Conservation (phyloP, 1,139 yeast genomes). For the Suhomyces chickasaworum region DNA sequence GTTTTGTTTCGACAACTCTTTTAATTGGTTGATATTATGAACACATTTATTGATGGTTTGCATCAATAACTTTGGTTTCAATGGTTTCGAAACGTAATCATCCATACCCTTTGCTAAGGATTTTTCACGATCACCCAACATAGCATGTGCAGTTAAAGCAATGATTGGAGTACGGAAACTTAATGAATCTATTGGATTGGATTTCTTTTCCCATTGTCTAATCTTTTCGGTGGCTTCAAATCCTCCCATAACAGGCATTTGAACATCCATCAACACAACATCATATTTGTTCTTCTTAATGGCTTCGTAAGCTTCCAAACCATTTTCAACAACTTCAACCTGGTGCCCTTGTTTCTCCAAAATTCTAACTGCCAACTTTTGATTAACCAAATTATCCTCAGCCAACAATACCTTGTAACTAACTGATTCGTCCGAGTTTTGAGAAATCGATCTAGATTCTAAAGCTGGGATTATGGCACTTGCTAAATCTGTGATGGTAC, state of each 20-base stretch:
- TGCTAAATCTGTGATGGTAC: conserved; percentile 78
- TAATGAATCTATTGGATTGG: conserved; percentile 69
- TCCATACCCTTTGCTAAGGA: conserved; percentile 90
- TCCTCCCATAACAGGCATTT: conserved; percentile 96
- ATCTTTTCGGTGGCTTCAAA: conserved; percentile 87
- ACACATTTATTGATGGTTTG: conserved; percentile 86
- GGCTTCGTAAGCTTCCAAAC: conserved; percentile 79
- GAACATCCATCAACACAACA: conserved; percentile 89
- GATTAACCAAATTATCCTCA: conserved; percentile 85
- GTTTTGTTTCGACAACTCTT: conserved; percentile 54
- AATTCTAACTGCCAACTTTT: conserved; percentile 80
- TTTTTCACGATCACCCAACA: conserved; percentile 86
- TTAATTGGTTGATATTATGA: conserved; percentile 62
- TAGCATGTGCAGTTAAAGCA: conserved; percentile 89
- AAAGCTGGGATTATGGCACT: conserved; percentile 82
- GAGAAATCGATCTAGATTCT: conserved; percentile 78
- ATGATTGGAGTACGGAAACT: conserved; percentile 78
- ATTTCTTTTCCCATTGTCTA: conserved; percentile 83
- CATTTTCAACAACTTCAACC: conserved; percentile 84
- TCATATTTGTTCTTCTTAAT: conserved; percentile 68
- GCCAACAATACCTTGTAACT: conserved; percentile 77
- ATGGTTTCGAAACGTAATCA: conserved; percentile 83
- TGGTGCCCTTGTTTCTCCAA: conserved; percentile 81
- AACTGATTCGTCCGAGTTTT: conserved; percentile 76
- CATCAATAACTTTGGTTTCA: conserved; percentile 77